Evolutionary conservation across 139 green algal species (phyloP), one percentile per base, ranked within the genome.

Genomic region (Tetradesmus obliquus): DNA sequence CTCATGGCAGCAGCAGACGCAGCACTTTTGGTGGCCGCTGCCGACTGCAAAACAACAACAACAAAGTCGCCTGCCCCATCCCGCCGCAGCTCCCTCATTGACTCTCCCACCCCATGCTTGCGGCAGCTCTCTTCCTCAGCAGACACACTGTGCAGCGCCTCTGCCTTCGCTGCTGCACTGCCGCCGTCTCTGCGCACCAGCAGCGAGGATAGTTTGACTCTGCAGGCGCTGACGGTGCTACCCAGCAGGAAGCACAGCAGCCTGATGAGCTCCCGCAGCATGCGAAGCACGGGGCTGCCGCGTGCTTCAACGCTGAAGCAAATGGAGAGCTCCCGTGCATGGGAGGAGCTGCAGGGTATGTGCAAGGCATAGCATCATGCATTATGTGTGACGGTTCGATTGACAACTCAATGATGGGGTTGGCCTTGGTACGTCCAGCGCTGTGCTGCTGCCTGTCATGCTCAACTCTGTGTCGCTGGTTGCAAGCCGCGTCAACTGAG

Each of bases 271-370:
- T 45, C 45, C 9, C 19, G 81, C 45, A 55, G 81, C 32, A 32
- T 86, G 81, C 81, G 81, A 51, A 55, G 81, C 12, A 32, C 55
- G 53, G 45, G 81, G 45, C 51, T 86, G 81, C 81, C 54, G 15
- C 81, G 45, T 6, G 54, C 81, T 13, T 55, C 82, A 3, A 87
- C 82, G 7, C 82, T 87, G 53, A 55, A 87, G 54, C 4, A n/a
- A 7, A 87, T 87, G 82, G 82, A 87, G 82, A 87, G 51, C 82
- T 69, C 17, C 19, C n/a, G 51, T 57, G 82, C 82, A 20, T 87
- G 82, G 82, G 60, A 24, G 82, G 20, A 72, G 54, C 82, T 87
- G 82, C 55, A 87, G 17, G 82, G 82, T 87, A 22, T 10, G 82
- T 82, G 60, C 60, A 20, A 13, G 10, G 10, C 10, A 24, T 55